These are phyloP conservation scores for Hyaloscypha variabilis DNA, from an alignment of 495 filamentous ascomycete genomes.

Conservation along the genomic window DNA sequence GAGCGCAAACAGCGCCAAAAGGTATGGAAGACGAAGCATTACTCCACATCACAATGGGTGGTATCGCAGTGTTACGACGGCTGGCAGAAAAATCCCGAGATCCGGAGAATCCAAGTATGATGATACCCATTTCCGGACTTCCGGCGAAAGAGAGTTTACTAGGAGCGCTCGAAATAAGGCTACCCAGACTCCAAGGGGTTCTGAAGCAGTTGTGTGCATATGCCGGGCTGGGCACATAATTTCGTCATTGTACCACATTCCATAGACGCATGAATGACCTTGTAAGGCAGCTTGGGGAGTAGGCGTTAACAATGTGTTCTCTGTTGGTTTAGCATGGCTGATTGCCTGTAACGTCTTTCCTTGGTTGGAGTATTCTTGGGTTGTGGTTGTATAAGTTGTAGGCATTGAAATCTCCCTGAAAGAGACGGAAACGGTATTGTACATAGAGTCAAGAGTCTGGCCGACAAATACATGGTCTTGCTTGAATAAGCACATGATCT, in stretches of 20 bases:
- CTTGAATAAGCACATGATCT: conserved; percentile 20
- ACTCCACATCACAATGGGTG: conserved; percentile 67
- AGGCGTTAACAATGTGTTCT: conserved; percentile 33
- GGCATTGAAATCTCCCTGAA: conserved; percentile 7
- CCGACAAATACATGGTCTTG: conserved; percentile 20
- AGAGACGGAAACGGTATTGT: conserved; percentile 17
- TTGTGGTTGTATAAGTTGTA: conserved; percentile 26
- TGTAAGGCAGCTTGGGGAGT: conserved; percentile 27
- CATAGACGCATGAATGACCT: conserved; percentile 32
- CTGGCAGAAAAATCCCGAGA: conserved; percentile 74
- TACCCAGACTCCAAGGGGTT: conserved; percentile 53
- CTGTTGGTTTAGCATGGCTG: conserved; percentile 32
- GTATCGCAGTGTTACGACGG: conserved; percentile 68
- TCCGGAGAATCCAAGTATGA: conserved; percentile 48
- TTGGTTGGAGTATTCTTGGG: conserved; percentile 16
- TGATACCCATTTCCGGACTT: conserved; percentile 65
- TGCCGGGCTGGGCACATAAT: conserved; percentile 59
- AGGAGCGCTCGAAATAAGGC: conserved; percentile 64
- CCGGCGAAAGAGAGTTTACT: conserved; percentile 73
- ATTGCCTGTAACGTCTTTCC: conserved; percentile 19
- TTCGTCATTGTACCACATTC: conserved; percentile 24
- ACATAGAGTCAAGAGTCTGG: conserved; percentile 21
- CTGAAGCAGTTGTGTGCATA: conserved; percentile 75
- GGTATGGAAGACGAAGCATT: conserved; percentile 47
- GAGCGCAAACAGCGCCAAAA: conserved; percentile 32